Percentiles rank a stretch among this genome's conserved stretches.
Evolutionary conservation across 352 stramenopile species (phyloP).

Genomic region (Phytophthora pistaciae): DNA sequence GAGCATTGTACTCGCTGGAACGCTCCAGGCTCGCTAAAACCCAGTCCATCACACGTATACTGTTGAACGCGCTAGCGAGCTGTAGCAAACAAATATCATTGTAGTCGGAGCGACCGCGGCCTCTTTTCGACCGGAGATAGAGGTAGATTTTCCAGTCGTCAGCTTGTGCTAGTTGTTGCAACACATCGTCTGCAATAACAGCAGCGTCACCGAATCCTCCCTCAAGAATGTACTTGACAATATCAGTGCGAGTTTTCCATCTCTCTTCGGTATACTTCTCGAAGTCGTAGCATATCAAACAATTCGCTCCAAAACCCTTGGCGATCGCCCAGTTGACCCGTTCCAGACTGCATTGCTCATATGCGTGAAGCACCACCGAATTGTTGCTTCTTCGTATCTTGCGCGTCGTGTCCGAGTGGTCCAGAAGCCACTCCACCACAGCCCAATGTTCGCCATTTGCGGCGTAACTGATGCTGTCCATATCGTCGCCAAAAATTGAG

Average conservation of each 20-base stretch:
- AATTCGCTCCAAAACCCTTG: no score
- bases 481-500: no score
- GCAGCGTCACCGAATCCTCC: background rate
- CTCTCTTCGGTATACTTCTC: background rate
- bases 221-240: background rate
- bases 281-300: no score
- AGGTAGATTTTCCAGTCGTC: background rate
- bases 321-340: no score
- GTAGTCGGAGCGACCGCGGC: background rate
- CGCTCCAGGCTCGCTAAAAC: background rate
- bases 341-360: background rate
- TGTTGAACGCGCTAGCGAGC: background rate
- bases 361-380: background rate
- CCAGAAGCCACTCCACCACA: constrained; percentile 2
- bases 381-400: background rate
- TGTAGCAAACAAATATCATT: background rate
- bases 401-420: background rate
- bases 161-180: background rate
- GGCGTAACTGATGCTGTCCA: no score
- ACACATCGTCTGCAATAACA: background rate
- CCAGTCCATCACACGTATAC: background rate
- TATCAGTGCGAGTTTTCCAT: background rate
- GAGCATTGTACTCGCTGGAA: background rate
- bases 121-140: background rate
- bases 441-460: background rate